Percentiles rank a stretch among this genome's conserved stretches.
Evolutionary conservation across 352 stramenopile genomes (phyloP).

Genomic region (Thalassiosira pacifica): DNA sequence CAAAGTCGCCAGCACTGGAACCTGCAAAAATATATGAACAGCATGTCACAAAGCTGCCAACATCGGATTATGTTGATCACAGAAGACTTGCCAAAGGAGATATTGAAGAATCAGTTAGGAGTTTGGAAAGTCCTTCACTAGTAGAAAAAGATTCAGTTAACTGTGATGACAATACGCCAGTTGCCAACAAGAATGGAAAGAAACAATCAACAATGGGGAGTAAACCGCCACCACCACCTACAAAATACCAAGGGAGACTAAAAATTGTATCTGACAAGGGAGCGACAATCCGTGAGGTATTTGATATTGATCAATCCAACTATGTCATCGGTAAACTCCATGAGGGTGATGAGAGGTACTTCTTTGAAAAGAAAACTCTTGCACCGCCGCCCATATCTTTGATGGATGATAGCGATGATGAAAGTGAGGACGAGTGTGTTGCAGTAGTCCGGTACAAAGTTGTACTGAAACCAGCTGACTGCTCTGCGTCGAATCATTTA

Average conservation of each 20-base stretch:
- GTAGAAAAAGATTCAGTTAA: neutral
- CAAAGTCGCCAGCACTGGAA: neutral
- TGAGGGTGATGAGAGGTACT: conserved; percentile 46
- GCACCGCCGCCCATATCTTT: conserved; percentile 31
- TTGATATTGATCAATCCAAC: conserved; percentile 60
- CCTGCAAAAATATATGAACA: too few relatives aligned
- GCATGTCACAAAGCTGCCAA: too few relatives aligned
- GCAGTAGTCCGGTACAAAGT: conserved; percentile 61
- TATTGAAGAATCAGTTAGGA: neutral
- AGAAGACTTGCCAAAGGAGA: neutral
- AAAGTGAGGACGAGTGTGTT: conserved; percentile 57
- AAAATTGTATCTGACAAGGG: conserved; percentile 46
- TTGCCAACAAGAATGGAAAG: neutral
- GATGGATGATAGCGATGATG: conserved; percentile 25
- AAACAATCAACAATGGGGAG: neutral
- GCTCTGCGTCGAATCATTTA: neutral
- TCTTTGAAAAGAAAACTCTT: conserved; percentile 51
- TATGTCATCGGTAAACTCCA: conserved; percentile 46
- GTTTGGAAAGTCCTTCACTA: neutral
- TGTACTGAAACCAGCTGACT: conserved; percentile 35
- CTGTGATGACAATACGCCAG: neutral
- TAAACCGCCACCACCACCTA: conserved; percentile 1
- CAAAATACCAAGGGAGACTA: conserved; percentile 47
- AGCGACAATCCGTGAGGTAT: conserved; percentile 57
- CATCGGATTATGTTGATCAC: neutral